A percentile compares a stretch with the other conserved stretches of the same genome.
These are phyloP conservation scores for Eremomyces bilateralis DNA, from an alignment of 495 filamentous ascomycete species.

Conservation along the genomic window DNA sequence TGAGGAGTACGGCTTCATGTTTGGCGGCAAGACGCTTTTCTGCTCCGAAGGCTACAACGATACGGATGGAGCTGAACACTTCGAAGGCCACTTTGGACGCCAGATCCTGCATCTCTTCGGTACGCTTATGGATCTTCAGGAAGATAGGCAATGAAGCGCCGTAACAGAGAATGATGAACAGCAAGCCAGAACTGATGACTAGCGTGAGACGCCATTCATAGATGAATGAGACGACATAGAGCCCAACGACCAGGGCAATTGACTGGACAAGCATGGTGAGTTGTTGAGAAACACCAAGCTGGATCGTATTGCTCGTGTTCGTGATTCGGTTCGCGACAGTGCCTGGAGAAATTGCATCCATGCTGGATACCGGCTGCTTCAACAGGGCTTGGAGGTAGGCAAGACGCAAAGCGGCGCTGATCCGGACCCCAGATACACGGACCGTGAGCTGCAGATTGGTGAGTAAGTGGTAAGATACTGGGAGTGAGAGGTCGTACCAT, in stretches of 20 bases:
- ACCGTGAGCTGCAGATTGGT: slow-evolving; percentile 10
- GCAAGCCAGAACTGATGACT: slow-evolving; percentile 29
- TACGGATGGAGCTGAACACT: slow-evolving; percentile 20
- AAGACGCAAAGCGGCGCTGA: slow-evolving; percentile 14
- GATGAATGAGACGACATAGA: slow-evolving; percentile 15
- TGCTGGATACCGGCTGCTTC: slow-evolving; percentile 11
- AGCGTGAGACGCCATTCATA: slow-evolving; percentile 12
- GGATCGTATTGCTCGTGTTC: slow-evolving; percentile 14
- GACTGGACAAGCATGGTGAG: slow-evolving; percentile 14
- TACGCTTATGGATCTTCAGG: slow-evolving; percentile 31
- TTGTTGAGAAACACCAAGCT: slow-evolving; percentile 15
- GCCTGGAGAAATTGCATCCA: slow-evolving; percentile 16
- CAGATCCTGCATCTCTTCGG: slow-evolving; percentile 35
- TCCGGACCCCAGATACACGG: slow-evolving; percentile 14
- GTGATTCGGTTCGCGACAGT: slow-evolving; percentile 17
- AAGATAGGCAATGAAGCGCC: slow-evolving; percentile 31
- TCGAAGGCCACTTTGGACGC: slow-evolving; percentile 38
- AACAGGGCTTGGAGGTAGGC: slow-evolving; percentile 16
- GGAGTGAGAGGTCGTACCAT: slow-evolving; percentile 22
- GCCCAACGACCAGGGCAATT: slow-evolving; percentile 11
- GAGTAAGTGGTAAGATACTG: neutral
- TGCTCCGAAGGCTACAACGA: slow-evolving; percentile 41
- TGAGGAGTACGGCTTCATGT: slow-evolving; percentile 33
- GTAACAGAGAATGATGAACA: slow-evolving; percentile 35
- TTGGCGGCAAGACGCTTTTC: slow-evolving; percentile 29